phyloP scores from a whole-genome alignment of 2,329 filamentous ascomycete genomes.

The Sporothrix brasiliensis region DNA sequence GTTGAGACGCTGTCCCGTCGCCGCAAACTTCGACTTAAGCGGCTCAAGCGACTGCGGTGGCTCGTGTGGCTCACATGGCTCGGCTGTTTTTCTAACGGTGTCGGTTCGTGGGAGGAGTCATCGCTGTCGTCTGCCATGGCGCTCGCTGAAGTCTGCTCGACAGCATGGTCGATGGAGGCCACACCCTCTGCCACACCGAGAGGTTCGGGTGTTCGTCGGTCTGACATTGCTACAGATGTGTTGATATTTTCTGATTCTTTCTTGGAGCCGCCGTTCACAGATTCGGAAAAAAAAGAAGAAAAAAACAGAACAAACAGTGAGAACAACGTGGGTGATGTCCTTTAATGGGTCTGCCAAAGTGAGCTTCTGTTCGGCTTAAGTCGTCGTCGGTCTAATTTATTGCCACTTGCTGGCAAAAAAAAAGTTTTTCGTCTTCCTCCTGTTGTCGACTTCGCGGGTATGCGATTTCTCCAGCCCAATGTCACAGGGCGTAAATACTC shows the following conservation, averaged over 20 bases:
- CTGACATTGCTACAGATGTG: constrained; percentile 18
- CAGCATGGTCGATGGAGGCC: constrained; percentile 6
- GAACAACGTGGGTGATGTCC: neutral
- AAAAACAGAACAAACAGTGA: neutral
- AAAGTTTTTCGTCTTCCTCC: neutral
- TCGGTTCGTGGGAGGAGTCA: constrained; percentile 10
- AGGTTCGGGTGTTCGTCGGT: constrained; percentile 12
- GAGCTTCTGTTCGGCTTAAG: constrained; percentile 9
- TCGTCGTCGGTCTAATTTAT: constrained; percentile 6
- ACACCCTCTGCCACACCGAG: neutral
- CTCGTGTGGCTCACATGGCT: constrained; percentile 25
- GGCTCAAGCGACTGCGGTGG: constrained; percentile 19
- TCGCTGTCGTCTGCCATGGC: constrained; percentile 20
- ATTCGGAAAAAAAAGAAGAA: neutral
- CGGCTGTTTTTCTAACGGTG: constrained; percentile 18
- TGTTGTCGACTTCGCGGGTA: neutral
- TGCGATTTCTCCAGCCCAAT: constrained; percentile 17
- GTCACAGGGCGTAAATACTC: constrained; percentile 13
- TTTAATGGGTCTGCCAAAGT: neutral
- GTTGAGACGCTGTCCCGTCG: constrained; percentile 28
- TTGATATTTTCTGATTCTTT: neutral
- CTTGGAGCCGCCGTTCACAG: neutral
- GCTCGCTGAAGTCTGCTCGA: constrained; percentile 15
- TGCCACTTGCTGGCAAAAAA: constrained; percentile 13
- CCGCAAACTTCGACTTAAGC: constrained; percentile 10